Conservation (phyloP, 2,329 filamentous ascomycete genomes). For the Chaetothyriales sp. region DNA sequence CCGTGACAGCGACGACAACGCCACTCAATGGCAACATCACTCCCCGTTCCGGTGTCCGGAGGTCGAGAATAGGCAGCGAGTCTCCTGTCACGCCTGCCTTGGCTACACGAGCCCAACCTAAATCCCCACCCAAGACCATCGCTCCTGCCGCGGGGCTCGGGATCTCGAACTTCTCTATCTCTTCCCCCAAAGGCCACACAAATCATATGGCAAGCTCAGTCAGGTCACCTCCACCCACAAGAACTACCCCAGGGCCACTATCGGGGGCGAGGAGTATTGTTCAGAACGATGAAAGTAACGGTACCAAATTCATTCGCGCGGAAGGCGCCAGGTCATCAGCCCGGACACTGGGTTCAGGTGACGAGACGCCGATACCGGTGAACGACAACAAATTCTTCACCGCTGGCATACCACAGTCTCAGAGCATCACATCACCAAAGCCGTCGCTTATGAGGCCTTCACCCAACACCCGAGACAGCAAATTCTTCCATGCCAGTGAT, state of each 20-base stretch:
- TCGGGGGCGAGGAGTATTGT: conserved; percentile 27
- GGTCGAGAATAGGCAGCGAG: conserved; percentile 53
- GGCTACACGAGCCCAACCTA: conserved; percentile 22
- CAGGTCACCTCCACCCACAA: conserved; percentile 4
- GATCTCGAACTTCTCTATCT: not conserved
- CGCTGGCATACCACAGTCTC: conserved; percentile 10
- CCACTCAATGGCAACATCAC: conserved; percentile 57
- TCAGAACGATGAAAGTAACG: conserved; percentile 22
- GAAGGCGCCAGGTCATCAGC: conserved; percentile 52
- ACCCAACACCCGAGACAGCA: conserved; percentile 24
- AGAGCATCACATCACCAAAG: not conserved
- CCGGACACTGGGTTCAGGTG: conserved; percentile 25
- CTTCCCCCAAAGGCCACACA: conserved; percentile 1
- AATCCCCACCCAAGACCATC: conserved; percentile 16
- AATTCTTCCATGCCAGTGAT: conserved; percentile 59
- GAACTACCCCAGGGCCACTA: conserved; percentile 16
- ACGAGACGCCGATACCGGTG: conserved; percentile 13
- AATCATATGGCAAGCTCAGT: conserved; percentile 3
- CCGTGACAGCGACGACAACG: conserved; percentile 35
- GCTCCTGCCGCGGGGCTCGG: not conserved
- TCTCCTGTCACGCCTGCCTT: conserved; percentile 44
- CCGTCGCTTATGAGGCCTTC: not conserved
- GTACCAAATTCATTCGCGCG: conserved; percentile 79
- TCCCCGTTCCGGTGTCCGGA: conserved; percentile 62
- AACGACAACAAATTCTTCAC: conserved; percentile 21